Conservation (phyloP, 208 protist species). For the Naegleria lovaniensis region DNA sequence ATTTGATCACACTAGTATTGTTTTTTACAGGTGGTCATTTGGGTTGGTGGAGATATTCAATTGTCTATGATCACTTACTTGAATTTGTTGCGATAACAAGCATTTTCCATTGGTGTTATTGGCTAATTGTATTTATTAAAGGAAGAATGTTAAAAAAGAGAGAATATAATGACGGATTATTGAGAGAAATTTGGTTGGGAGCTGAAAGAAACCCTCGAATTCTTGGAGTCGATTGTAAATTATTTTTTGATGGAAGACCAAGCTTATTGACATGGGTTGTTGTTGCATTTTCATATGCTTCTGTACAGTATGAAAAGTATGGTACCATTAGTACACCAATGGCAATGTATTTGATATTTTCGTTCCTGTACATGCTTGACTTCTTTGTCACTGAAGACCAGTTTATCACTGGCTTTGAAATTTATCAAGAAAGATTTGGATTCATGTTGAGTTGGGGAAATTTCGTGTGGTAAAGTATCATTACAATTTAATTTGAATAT, state of each 20-base stretch:
- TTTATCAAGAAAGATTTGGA: slow-evolving; percentile 13
- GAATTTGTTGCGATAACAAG: neutral
- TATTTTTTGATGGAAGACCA: slow-evolving; percentile 20
- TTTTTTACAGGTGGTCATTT: neutral
- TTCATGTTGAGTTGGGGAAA: slow-evolving; percentile 15
- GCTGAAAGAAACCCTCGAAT: slow-evolving; percentile 6
- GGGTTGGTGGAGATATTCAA: neutral
- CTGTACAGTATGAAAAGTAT: slow-evolving; percentile 1
- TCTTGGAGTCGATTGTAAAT: slow-evolving; percentile 4
- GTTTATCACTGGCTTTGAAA: slow-evolving; percentile 2
- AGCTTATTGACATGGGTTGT: neutral
- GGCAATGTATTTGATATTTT: neutral
- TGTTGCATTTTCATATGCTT: neutral
- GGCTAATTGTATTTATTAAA: neutral
- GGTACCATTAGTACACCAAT: neutral
- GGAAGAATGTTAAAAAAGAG: neutral
- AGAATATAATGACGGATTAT: slow-evolving; percentile 3
- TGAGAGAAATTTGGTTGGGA: neutral
- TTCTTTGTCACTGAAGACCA: neutral
- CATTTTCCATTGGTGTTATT: neutral
- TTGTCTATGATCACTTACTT: neutral
- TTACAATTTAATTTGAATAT: no score
- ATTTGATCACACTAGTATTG: neutral
- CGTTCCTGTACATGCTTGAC: neutral
- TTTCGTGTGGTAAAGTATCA: neutral